Base-by-base conservation (phyloP, 306 rosid species). In the Lablab purpureus region DNA sequence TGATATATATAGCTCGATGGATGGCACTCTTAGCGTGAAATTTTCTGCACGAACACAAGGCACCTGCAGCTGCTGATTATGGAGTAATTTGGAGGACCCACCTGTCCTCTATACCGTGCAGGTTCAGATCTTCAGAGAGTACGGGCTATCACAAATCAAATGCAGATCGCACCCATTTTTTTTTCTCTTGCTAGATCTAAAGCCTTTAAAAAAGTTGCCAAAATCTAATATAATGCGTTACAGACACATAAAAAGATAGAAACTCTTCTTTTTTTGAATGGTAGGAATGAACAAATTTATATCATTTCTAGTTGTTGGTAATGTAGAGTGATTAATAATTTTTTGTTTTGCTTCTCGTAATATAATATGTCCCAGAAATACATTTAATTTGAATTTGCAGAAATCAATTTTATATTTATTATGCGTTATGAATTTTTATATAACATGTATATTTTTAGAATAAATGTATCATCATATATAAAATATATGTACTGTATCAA, bases 41-140 rank as follows among this genome's bases (percentile, higher is more conserved):
- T 13, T 60, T 79, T 79, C 13, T 14, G 47, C 54, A 45, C 28
- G 58, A 19, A 49, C 46, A 7, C 71, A 68, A n/a, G 81, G 68
- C 27, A 54, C 64, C 11, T 67, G 23, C 58, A 1, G 75, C 69
- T 52, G 5, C 17, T 17, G 13, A 3, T 45, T 46, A 17, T 36
- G 13, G 23, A 45, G 11, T 66, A 8, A 65, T 36, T 22, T 36
- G 67, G 45, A 30, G 72, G 71, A 22, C 54, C 77, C 71, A 56
- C 76, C 71, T 78, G 58, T 55, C 58, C 47, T 52, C 17, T 66
- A 1, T 41, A 49, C 51, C 63, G 17, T 41, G 23, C 27, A 15
- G 51, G 52, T 36, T 45, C 15, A 62, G 50, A 63, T 75, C 23
- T 27, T 4, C 30, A 73, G 5, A 21, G 34, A 28, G 12, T 49